These are phyloP conservation scores for Furcasterigmium sp. DNA, from an alignment of 2,329 filamentous ascomycete species.

Conservation along the genomic window DNA sequence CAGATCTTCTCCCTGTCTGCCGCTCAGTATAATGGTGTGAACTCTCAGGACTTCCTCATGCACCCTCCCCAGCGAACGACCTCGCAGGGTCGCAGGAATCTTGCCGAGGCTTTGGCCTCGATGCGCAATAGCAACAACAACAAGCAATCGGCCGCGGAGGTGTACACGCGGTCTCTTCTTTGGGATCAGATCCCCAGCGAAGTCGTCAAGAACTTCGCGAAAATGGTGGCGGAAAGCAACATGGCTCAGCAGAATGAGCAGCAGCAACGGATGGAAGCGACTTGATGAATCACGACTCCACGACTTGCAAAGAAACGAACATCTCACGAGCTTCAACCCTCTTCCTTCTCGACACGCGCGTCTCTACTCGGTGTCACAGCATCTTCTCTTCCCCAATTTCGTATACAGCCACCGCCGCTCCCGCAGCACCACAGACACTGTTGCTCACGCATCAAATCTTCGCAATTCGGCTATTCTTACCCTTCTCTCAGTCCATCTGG, in stretches of 20 bases:
- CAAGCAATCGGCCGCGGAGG: slow-evolving; percentile 74
- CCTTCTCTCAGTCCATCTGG: not conserved
- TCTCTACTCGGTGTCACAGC: slow-evolving; percentile 8
- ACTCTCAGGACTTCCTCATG: slow-evolving; percentile 66
- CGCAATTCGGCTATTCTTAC: slow-evolving; percentile 15
- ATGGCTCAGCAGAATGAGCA: slow-evolving; percentile 35
- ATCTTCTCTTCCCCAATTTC: slow-evolving; percentile 4
- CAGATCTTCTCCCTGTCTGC: slow-evolving; percentile 83
- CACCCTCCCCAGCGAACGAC: slow-evolving; percentile 47
- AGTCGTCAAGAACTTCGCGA: slow-evolving; percentile 86
- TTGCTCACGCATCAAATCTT: slow-evolving; percentile 42
- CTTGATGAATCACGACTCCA: slow-evolving; percentile 21
- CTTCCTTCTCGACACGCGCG: slow-evolving; percentile 4
- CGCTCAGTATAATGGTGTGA: slow-evolving; percentile 83
- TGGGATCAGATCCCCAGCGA: slow-evolving; percentile 93
- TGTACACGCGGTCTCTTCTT: slow-evolving; percentile 86
- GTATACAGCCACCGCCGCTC: slow-evolving; percentile 23
- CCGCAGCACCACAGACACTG: slow-evolving; percentile 31
- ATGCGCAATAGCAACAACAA: slow-evolving; percentile 62
- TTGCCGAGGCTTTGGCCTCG: slow-evolving; percentile 73
- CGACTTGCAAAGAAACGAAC: slow-evolving; percentile 4
- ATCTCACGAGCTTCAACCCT: slow-evolving; percentile 5
- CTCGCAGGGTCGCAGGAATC: slow-evolving; percentile 64
- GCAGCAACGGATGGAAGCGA: slow-evolving; percentile 31
- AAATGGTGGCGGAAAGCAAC: slow-evolving; percentile 78